Evolutionary conservation across 371 early-diverging fungal genomes (phyloP), one percentile per base, ranked within the genome.

Genomic region (Mucor lusitanicus): DNA sequence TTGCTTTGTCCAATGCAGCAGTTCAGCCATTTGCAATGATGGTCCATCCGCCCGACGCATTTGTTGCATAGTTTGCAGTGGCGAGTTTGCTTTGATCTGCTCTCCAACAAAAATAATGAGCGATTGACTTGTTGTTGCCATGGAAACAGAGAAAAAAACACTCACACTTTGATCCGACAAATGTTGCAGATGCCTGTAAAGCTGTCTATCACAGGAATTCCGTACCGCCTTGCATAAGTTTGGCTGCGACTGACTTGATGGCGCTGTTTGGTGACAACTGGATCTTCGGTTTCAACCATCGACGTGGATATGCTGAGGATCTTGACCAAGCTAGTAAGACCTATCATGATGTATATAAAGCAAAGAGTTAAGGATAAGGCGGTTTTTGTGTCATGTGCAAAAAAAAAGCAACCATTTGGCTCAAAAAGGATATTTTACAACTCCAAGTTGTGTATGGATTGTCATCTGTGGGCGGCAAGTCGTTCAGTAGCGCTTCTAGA

Each of bases 41-140:
- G 95, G 75, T 95, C 95, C 83, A 88, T 88, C 2, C 77, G 82
- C 3, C 76, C 87, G 12, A 95, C 88, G 72, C 95, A 95, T 68
- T 93, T 93, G 83, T 93, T 93, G 81, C 95, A 94, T 37, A 88
- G 74, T 78, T 91, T 88, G 68, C 92, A 91, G 68, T 91, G 92
- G 11, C 89, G 80, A 21, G 91, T 90, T 9, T 67, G 70, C 40
- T 66, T 68, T 39, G 76, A 58, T 37, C 79, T 79, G 50, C n/a
- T 25, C 8, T 44, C 44, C n/a, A 44, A 30, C 15, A 42, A n/a
- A n/a, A 44, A 53, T 21, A 11, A 53, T 25, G 23, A 53, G 53
- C 9, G 13, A 53, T 13, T 25, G 30, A 2, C n/a, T n/a, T 21
- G 3, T 53, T 25, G 9, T 53, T 11, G 15, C 0, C 53, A 11